Evolutionary conservation across 2,329 filamentous ascomycete species (phyloP), one percentile per base, ranked within the genome.

Genomic region (Scytalidium sp.): DNA sequence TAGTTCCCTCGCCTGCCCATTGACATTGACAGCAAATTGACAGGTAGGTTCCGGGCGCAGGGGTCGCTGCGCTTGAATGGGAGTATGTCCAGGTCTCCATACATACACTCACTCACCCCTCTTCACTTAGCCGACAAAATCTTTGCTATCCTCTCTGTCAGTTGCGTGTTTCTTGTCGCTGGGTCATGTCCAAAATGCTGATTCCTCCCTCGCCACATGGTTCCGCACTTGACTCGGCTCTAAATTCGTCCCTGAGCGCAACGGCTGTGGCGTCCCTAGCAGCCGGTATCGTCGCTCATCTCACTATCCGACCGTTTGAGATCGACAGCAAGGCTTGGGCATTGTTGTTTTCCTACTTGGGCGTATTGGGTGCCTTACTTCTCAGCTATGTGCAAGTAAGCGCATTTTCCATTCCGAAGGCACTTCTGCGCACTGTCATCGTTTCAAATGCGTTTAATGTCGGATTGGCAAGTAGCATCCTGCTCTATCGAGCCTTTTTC

Each of bases 401-500:
- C 19, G 22, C 20, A 7, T 22, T 25, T 19, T 25, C 20, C 17
- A 10, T 45, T 13, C 23, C 27, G 9, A 22, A 22, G 17, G 23
- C 43, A 15, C 3, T 45, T 19, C 20, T 21, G 19, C 22, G 17
- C 10, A 45, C 23, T 7, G 10, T 29, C 15, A 11, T 56, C 4
- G 25, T 50, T 10, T 43, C 21, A 8, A 41, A 23, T 1, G 43
- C 45, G 11, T 56, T 61, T 45, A 52, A 55, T 17, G 7, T 9
- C 5, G 52, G 57, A 1, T 45, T 63, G 13, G 54, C 60, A 50
- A 40, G 57, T n/a, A 70, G 66, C 41, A 62, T 72, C n/a, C 10
- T 63, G 8, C 50, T 65, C 20, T 72, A 70, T 49, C 63, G 70
- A 25, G 32, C 61, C 11, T 63, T 63, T 44, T 59, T 68, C 44